Base-by-base conservation (phyloP, 805 yeast genomes). In the Candida andamanensis region DNA sequence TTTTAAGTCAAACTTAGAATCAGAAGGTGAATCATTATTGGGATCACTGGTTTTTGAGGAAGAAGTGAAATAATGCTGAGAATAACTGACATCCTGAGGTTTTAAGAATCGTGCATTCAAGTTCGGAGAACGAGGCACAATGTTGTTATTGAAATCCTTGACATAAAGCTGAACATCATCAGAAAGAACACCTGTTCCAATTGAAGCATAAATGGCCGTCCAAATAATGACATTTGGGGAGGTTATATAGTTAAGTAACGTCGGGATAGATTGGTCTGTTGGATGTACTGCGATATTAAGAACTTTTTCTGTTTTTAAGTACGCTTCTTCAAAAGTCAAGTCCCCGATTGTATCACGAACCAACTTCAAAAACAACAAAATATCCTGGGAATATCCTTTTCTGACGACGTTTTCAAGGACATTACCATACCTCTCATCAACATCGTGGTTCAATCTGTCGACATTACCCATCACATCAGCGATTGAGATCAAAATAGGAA, bases 321-420 rank as follows among this genome's bases (percentile, higher is more conserved):
- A 86, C 0, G 97, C 95, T 51, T 92, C 97, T 56, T 90, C 96
- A 56, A 92, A 92, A 0, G 98, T 92, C 53, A 82, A 55, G 47
- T 84, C 82, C 2, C 90, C 95, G 13, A 92, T 72, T 11, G 78
- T 73, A 35, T 73, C 75, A 35, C 80, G 63, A 5, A 86, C 95
- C 50, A 79, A 89, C 46, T 79, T 79, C 55, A 85, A 72, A 39
- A 90, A 85, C 5, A 84, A 60, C 35, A 82, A 63, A 30, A 90
- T 78, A 49, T 90, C 97, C 35, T 85, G 90, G 1, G 95, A 83
- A 50, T 85, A 86, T 3, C 95, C 92, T 39, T 82, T 80, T 17
- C 76, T 74, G 15, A 83, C 64, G 2, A 87, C 82, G 38, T 85
- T 80, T 43, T 81, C 90, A 29, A 83, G 73, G 21, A 83, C 74